A percentile compares a stretch with the other conserved stretches of the same genome.
Conservation (phyloP, 345 rosid species). For the Cochlearia excelsa region DNA sequence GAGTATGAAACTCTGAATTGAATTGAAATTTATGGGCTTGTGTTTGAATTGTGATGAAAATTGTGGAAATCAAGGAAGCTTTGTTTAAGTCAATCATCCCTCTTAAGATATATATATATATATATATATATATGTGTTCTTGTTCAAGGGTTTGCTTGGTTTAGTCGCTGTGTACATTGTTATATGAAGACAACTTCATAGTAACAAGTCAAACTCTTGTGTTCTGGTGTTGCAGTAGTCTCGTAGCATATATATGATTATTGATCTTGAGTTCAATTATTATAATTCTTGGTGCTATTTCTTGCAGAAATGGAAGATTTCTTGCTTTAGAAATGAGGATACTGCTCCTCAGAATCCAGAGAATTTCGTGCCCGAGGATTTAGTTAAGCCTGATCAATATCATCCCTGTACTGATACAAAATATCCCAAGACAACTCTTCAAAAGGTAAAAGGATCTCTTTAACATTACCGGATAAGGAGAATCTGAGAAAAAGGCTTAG, state of each 20-base stretch:
- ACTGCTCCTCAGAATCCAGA: slow-evolving; percentile 51
- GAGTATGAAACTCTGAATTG: too few relatives aligned
- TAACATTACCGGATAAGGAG: not conserved
- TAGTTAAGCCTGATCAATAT: slow-evolving; percentile 50
- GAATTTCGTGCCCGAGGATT: slow-evolving; percentile 52
- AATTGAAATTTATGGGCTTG: not conserved
- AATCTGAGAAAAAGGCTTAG: not conserved
- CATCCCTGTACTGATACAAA: slow-evolving; percentile 36
- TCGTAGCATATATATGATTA: too few relatives aligned
- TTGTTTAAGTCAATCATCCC: too few relatives aligned
- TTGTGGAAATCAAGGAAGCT: too few relatives aligned
- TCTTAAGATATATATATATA: too few relatives aligned
- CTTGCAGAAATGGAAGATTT: slow-evolving; percentile 77
- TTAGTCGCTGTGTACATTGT: too few relatives aligned
- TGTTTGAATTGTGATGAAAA: slow-evolving; percentile 1
- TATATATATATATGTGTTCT: too few relatives aligned
- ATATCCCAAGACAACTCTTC: slow-evolving; percentile 57
- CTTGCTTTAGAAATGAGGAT: slow-evolving; percentile 70
- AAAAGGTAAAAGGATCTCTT: slow-evolving; percentile 43
- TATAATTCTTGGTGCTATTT: slow-evolving; percentile 10
- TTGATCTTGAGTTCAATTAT: too few relatives aligned
- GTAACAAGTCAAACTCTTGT: too few relatives aligned
- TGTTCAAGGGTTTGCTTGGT: too few relatives aligned
- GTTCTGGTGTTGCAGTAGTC: too few relatives aligned
- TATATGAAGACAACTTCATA: too few relatives aligned